A percentile compares a stretch with the other conserved stretches of the same genome.
phyloP scores from a whole-genome alignment of 2,329 filamentous ascomycete genomes.

The Colletotrichum nymphaeae region DNA sequence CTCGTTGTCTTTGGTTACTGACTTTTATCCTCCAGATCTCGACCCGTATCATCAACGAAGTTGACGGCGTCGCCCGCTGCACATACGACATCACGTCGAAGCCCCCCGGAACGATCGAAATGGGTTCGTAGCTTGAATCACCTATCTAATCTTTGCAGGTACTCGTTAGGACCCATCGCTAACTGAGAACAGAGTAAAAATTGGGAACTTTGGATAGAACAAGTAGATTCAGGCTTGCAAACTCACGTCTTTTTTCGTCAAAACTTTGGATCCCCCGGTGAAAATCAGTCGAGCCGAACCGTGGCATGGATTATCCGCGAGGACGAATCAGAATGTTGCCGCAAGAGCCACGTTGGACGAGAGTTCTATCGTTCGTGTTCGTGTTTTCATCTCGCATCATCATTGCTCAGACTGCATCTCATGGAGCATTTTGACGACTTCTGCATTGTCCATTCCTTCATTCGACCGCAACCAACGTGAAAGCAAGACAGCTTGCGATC shows the following conservation, averaged over 20 bases:
- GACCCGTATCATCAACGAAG: constrained; percentile 74
- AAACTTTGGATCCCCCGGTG: not conserved
- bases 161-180: not conserved
- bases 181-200: not conserved
- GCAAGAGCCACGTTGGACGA: not conserved
- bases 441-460: not conserved
- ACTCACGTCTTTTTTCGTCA: not conserved
- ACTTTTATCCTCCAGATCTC: constrained; percentile 57
- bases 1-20: not conserved
- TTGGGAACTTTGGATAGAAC: not conserved
- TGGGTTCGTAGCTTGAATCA: not conserved
- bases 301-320: not conserved
- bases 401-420: not conserved
- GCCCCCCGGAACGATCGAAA: constrained; percentile 23
- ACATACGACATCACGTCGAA: constrained; percentile 57
- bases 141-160: not conserved
- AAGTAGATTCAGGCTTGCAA: not conserved
- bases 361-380: not conserved
- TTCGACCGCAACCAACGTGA: not conserved
- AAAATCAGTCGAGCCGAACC: not conserved
- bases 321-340: not conserved
- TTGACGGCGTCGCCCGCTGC: constrained; percentile 78
- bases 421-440: not conserved
- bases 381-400: not conserved
- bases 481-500: not conserved